phyloP scores from a whole-genome alignment of 2,329 filamentous ascomycete species.

The Fusarium lyarnte region DNA sequence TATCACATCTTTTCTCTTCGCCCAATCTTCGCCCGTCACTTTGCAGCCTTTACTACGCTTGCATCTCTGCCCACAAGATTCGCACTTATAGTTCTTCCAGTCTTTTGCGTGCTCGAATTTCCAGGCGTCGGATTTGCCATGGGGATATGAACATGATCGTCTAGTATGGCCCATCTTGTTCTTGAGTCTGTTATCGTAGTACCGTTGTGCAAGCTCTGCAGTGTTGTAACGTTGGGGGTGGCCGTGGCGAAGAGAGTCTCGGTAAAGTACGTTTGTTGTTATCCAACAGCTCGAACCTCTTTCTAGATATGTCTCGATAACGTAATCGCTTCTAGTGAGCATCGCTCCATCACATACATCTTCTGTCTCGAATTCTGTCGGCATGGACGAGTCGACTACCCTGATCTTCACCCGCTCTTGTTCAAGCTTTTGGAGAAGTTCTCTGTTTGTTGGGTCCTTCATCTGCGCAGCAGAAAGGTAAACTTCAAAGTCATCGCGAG shows the following conservation, averaged over 20 bases:
- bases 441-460: not conserved
- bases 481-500: not conserved
- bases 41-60: not conserved
- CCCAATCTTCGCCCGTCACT: not conserved
- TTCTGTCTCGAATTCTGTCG: not conserved
- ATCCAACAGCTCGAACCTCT: not conserved
- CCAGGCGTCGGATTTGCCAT: constrained; percentile 3
- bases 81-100: not conserved
- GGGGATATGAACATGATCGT: not conserved
- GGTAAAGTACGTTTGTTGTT: not conserved
- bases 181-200: not conserved
- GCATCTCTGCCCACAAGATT: not conserved
- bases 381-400: accelerated
- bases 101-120: not conserved
- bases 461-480: not conserved
- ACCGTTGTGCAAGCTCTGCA: accelerated
- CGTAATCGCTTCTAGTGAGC: not conserved
- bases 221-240: not conserved
- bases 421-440: not conserved
- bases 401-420: not conserved
- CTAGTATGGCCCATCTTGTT: not conserved
- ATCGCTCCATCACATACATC: not conserved
- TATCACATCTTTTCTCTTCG: not conserved
- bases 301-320: not conserved
- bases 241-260: not conserved